phyloP scores from a whole-genome alignment of 495 filamentous ascomycete species.

The Neurospora sublineolata region DNA sequence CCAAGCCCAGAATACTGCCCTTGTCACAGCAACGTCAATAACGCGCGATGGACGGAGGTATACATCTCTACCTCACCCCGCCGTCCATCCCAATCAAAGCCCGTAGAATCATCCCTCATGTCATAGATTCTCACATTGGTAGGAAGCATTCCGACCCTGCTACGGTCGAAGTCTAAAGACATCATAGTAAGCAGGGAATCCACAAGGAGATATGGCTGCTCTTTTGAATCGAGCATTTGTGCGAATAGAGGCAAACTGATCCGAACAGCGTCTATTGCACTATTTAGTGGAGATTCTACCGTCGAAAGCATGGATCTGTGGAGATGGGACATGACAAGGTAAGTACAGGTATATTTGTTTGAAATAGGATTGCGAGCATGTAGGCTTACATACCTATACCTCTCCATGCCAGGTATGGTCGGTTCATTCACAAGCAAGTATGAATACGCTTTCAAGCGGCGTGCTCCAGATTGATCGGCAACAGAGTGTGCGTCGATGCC shows the following conservation, averaged over 20 bases:
- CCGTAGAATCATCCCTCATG: neutral
- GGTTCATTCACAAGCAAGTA: too few species aligned
- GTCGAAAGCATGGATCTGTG: too few species aligned
- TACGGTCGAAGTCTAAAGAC: neutral
- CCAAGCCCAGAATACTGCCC: too few species aligned
- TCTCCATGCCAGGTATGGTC: too few species aligned
- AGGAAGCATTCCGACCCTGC: neutral
- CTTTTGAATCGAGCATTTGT: neutral
- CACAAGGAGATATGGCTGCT: neutral
- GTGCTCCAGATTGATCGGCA: neutral
- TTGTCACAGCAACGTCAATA: neutral
- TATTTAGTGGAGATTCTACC: neutral
- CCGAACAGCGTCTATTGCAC: neutral
- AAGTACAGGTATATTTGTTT: neutral
- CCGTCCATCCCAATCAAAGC: neutral
- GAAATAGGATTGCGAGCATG: too few species aligned
- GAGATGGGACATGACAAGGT: neutral
- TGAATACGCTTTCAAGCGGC: neutral
- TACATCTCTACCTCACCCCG: neutral
- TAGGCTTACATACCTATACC: neutral
- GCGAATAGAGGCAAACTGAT: neutral
- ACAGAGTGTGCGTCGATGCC: neutral
- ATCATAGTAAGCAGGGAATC: rapidly evolving
- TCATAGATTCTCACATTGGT: neutral
- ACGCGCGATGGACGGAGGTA: neutral